phyloP scores from a whole-genome alignment of 176 grass and related monocot genomes.

The Carex parvula region DNA sequence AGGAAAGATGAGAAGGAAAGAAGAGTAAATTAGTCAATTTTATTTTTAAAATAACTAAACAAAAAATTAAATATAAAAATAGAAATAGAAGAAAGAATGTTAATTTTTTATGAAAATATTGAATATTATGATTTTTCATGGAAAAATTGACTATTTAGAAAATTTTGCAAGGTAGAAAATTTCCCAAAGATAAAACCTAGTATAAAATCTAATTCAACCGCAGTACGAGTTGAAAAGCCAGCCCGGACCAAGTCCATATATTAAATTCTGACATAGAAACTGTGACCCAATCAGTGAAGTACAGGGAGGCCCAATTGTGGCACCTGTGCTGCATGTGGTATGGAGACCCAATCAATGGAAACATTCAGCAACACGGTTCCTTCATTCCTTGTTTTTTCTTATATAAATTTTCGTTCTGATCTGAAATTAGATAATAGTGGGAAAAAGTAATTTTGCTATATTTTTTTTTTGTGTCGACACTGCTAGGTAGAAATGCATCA shows the following conservation, averaged over 20 bases:
- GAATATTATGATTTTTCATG: no score
- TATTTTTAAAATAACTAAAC: no score
- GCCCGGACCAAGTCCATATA: not conserved
- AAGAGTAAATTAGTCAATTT: no score
- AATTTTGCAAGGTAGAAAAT: no score
- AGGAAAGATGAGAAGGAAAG: no score
- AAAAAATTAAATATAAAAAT: no score
- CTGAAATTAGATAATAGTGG: not conserved
- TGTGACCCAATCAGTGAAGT: not conserved
- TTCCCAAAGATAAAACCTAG: not conserved
- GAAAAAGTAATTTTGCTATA: no score
- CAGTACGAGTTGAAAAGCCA: not conserved
- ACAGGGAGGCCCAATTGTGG: not conserved
- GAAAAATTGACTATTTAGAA: no score
- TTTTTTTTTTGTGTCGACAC: no score
- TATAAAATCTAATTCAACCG: not conserved
- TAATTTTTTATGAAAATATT: no score
- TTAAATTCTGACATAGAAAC: not conserved
- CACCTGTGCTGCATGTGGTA: no score
- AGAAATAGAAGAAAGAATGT: no score
- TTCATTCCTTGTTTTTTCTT: not conserved
- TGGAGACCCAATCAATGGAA: not conserved
- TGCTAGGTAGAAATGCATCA: not conserved
- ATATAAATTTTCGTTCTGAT: not conserved
- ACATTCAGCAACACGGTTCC: not conserved